These are phyloP conservation scores for Chrysophaeum taylorii DNA, from an alignment of 352 stramenopile genomes.

Conservation along the genomic window DNA sequence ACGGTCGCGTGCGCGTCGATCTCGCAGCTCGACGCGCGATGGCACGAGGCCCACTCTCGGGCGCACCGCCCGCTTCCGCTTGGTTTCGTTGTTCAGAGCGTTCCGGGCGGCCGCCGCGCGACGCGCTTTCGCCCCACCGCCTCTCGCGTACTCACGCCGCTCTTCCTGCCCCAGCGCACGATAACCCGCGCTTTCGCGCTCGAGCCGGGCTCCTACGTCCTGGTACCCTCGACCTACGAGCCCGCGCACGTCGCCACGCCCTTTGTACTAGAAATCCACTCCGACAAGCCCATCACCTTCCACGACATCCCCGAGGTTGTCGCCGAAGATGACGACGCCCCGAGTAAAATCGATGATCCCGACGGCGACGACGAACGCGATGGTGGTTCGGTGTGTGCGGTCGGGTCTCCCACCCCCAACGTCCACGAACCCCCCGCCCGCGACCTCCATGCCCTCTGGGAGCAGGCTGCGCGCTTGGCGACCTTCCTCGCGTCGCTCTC, in stretches of 20 bases:
- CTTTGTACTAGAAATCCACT: neutral
- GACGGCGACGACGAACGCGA: constrained; percentile 42
- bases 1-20: neutral
- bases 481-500: neutral
- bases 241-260: neutral
- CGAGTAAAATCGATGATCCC: constrained; percentile 25
- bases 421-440: constrained; percentile 38
- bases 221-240: neutral
- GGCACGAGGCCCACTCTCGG: neutral
- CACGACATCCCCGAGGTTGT: constrained; percentile 1
- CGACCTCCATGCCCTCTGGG: neutral
- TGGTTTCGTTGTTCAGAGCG: neutral
- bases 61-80: neutral
- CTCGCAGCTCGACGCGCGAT: neutral
- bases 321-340: constrained; percentile 33
- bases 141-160: neutral
- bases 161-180: neutral
- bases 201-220: neutral
- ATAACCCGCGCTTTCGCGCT: neutral
- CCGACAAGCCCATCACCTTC: neutral
- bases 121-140: neutral
- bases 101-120: neutral
- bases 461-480: neutral
- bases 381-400: too few relatives aligned
- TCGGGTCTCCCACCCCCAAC: too few relatives aligned